Percentiles rank a stretch among this genome's conserved stretches.
These are phyloP conservation scores for Lomentospora prolificans DNA, from an alignment of 2,329 filamentous ascomycete species.

Conservation along the genomic window DNA sequence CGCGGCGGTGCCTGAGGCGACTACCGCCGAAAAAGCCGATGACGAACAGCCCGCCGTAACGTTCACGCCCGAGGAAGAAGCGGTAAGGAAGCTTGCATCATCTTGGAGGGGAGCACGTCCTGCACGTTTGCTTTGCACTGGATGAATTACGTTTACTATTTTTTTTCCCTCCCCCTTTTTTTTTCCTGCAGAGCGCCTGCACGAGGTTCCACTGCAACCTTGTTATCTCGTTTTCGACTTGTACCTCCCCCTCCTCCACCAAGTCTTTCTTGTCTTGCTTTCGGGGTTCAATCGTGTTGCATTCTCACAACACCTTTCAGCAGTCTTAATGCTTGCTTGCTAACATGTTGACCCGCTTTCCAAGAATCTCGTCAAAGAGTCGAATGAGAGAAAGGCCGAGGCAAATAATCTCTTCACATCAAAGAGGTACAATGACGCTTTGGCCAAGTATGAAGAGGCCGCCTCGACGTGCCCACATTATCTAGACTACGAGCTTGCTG, in stretches of 20 bases:
- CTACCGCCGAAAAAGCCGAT: constrained; percentile 9
- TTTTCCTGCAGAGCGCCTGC: not conserved
- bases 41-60: constrained; percentile 22
- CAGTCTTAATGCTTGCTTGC: not conserved
- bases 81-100: too few relatives aligned
- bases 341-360: not conserved
- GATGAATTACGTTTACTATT: too few relatives aligned
- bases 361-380: constrained; percentile 59
- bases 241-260: not conserved
- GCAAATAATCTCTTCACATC: constrained; percentile 74
- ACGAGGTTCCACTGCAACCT: not conserved
- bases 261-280: too few relatives aligned
- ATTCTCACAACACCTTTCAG: too few relatives aligned
- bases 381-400: constrained; percentile 60
- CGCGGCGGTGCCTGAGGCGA: not conserved
- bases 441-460: constrained; percentile 75
- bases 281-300: too few relatives aligned
- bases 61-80: constrained; percentile 48
- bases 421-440: constrained; percentile 64
- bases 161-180: not conserved
- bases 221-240: not conserved
- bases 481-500: constrained; percentile 77
- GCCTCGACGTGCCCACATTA: constrained; percentile 71
- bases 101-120: too few relatives aligned
- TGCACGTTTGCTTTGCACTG: too few relatives aligned